Evolutionary conservation across 2,329 filamentous ascomycete genomes (phyloP).

Genomic region (Pyricularia pennisetigena): DNA sequence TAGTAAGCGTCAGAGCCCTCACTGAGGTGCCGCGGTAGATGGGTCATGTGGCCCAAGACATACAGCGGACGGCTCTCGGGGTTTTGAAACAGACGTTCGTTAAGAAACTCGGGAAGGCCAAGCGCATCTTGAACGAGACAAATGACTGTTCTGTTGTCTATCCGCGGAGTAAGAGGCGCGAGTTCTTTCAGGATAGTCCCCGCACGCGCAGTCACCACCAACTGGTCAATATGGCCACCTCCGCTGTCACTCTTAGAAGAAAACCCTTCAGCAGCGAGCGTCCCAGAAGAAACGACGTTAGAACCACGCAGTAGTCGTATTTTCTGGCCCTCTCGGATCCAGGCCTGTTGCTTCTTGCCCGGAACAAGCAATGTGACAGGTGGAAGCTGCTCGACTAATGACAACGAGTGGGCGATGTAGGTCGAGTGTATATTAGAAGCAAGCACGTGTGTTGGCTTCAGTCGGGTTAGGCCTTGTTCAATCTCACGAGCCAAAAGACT

Average conservation of each 20-base stretch:
- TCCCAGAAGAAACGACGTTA: not conserved
- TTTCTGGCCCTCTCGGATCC: not conserved
- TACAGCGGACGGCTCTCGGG: constrained; percentile 60
- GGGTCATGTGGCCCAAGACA: constrained; percentile 55
- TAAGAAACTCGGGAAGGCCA: constrained; percentile 72
- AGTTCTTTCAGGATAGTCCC: constrained; percentile 15
- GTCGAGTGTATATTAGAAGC: constrained; percentile 7
- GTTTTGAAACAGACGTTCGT: constrained; percentile 59
- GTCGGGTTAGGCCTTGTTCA: not conserved
- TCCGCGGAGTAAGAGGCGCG: constrained; percentile 15
- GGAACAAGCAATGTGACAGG: not conserved
- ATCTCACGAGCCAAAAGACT: not conserved
- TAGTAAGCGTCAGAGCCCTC: not conserved
- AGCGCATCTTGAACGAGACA: constrained; percentile 41
- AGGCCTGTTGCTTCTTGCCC: not conserved
- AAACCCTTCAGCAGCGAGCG: not conserved
- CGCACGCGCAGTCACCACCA: constrained; percentile 22
- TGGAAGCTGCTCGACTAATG: not conserved
- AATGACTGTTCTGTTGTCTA: constrained; percentile 22
- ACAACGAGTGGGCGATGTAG: constrained; percentile 10
- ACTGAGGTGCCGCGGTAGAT: constrained; percentile 31
- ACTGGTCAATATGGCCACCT: constrained; percentile 13
- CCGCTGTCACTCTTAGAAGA: not conserved
- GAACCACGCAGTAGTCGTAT: not conserved
- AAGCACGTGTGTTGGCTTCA: constrained; percentile 5